Conservation (phyloP, 441 rosid species). For the Pelargonium fulgidum region DNA sequence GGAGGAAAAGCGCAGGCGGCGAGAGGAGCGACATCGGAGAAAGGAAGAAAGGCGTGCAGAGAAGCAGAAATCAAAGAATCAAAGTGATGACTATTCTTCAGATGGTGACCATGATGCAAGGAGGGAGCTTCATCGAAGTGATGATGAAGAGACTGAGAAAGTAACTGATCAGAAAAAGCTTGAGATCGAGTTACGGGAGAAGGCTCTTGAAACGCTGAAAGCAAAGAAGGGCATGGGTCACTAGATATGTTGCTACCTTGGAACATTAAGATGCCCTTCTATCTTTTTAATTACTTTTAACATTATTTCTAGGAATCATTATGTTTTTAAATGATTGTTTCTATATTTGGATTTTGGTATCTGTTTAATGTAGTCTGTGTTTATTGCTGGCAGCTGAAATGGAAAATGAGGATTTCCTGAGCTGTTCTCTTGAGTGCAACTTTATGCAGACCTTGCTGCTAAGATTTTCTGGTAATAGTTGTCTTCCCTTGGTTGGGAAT, state of each 20-base stretch:
- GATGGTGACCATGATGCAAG: conserved; percentile 39
- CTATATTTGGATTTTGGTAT: conserved; percentile 22
- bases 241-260: conserved; percentile 32
- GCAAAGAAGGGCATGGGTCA: conserved; percentile 77
- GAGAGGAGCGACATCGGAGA: conserved; percentile 66
- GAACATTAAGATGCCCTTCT: conserved; percentile 26
- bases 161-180: conserved; percentile 67
- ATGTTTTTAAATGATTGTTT: conserved; percentile 14
- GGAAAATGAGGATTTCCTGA: conserved; percentile 77
- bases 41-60: conserved; percentile 71
- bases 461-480: conserved; percentile 65
- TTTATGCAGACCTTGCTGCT: conserved; percentile 66
- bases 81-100: conserved; percentile 39
- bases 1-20: conserved; percentile 77
- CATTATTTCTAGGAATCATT: conserved; percentile 24
- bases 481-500: conserved; percentile 37
- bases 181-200: conserved; percentile 87
- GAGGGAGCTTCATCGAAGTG: conserved; percentile 32
- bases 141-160: conserved; percentile 30
- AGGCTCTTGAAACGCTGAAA: conserved; percentile 87
- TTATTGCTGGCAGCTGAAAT: conserved; percentile 79
- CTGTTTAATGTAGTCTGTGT: conserved; percentile 28
- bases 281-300: conserved; percentile 20
- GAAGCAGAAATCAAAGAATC: conserved; percentile 54
- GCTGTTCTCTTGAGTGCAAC: conserved; percentile 74